Evolutionary conservation across 2,329 filamentous ascomycete genomes (phyloP).

Genomic region (Stemphylium lycopersici): DNA sequence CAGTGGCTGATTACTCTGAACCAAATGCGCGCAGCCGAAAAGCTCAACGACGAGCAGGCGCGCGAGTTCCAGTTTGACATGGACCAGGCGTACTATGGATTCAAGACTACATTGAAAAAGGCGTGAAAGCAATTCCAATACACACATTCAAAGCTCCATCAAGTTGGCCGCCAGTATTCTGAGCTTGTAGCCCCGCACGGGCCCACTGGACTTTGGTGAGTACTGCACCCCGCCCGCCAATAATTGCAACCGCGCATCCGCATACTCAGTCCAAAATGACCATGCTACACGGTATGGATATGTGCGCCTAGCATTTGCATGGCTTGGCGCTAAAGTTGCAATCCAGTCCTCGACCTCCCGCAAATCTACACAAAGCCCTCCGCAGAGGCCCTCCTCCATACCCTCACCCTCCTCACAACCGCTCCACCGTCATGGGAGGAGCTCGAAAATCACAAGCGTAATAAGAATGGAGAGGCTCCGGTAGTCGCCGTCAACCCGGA

Average conservation of each 20-base stretch:
- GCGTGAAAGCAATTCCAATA: constrained; percentile 25
- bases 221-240: constrained; percentile 13
- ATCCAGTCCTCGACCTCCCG: constrained; percentile 75
- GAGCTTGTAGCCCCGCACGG: constrained; percentile 17
- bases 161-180: background rate
- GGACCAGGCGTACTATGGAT: constrained; percentile 91
- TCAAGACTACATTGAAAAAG: constrained; percentile 74
- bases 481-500: constrained; percentile 52
- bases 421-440: constrained; percentile 72
- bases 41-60: constrained; percentile 84
- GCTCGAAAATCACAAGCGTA: constrained; percentile 33
- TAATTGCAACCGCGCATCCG: constrained; percentile 11
- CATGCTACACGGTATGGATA: constrained; percentile 35
- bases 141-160: background rate
- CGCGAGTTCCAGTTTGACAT: constrained; percentile 92
- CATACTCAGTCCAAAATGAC: constrained; percentile 27
- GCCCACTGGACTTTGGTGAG: constrained; percentile 20
- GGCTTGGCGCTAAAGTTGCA: constrained; percentile 16
- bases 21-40: constrained; percentile 95
- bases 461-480: constrained; percentile 35
- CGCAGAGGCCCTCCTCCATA: constrained; percentile 66
- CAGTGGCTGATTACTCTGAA: constrained; percentile 98
- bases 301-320: background rate
- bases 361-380: constrained; percentile 79
- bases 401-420: constrained; percentile 70